Evolutionary conservation across 495 filamentous ascomycete species (phyloP).

Genomic region (Xylaria castorea): DNA sequence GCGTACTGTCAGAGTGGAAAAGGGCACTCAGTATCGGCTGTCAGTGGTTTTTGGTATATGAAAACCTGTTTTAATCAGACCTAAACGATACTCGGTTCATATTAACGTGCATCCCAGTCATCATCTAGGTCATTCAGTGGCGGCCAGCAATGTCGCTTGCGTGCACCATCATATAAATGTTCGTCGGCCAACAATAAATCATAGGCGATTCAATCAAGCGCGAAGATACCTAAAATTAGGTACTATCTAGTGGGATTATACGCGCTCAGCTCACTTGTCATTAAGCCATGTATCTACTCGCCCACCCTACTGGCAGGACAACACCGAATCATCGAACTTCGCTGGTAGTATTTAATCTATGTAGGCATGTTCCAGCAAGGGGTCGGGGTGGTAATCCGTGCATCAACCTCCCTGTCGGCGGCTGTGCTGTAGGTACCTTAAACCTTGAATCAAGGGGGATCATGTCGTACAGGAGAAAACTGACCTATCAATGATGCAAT

Average conservation of each 20-base stretch:
- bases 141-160: no score
- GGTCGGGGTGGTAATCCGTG: not conserved
- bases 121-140: not conserved
- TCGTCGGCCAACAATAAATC: no score
- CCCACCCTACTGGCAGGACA: not conserved
- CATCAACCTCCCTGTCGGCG: not conserved
- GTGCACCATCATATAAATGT: no score
- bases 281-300: not conserved
- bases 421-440: constrained; percentile 10
- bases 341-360: not conserved
- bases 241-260: no score
- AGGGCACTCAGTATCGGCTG: no score
- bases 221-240: no score
- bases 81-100: no score
- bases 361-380: not conserved
- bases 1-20: not conserved
- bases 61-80: no score
- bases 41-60: not conserved
- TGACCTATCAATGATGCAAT: not conserved
- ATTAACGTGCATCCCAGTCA: no score
- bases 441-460: not conserved
- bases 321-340: not conserved
- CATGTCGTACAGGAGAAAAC: not conserved
- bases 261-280: not conserved
- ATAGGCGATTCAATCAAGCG: no score